Evolutionary conservation across 2,329 filamentous ascomycete species (phyloP).

Genomic region (Fusarium bulbicola): DNA sequence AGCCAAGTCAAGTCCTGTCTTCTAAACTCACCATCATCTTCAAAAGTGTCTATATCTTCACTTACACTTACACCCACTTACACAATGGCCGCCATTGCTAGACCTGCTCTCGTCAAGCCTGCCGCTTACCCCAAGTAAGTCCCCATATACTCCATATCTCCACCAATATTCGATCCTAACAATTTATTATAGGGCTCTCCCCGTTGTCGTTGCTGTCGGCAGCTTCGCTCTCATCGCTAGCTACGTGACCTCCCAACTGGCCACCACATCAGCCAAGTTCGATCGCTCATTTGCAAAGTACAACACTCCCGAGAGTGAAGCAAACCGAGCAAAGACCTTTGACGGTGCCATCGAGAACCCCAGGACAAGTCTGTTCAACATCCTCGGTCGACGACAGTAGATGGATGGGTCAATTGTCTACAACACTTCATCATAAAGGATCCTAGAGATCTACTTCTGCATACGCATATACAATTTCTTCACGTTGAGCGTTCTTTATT

Average conservation of each 20-base stretch:
- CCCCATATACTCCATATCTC: not conserved
- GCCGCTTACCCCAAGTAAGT: constrained; percentile 30
- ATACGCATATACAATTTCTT: constrained; percentile 16
- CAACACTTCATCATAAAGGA: not conserved
- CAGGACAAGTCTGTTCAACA: constrained; percentile 48
- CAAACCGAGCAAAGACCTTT: constrained; percentile 46
- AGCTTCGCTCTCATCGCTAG: constrained; percentile 41
- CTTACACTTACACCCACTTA: constrained; percentile 37
- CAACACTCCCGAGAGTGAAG: constrained; percentile 50
- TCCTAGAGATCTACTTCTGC: not conserved
- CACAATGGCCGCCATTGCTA: constrained; percentile 32
- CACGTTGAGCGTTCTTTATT: constrained; percentile 31
- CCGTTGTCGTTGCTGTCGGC: constrained; percentile 31
- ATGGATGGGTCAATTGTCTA: not conserved
- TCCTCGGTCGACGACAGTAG: constrained; percentile 46
- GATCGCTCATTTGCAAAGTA: constrained; percentile 52
- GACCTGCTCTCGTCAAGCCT: constrained; percentile 14
- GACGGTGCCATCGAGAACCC: constrained; percentile 46
- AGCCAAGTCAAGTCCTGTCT: not conserved
- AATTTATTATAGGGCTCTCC: constrained; percentile 20
- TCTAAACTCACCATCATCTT: not conserved
- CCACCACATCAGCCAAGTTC: constrained; percentile 46
- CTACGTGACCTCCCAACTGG: constrained; percentile 48
- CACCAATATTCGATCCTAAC: not conserved
- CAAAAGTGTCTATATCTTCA: constrained; percentile 4